phyloP scores from a whole-genome alignment of 176 grass and related monocot genomes.

The Lolium rigidum region DNA sequence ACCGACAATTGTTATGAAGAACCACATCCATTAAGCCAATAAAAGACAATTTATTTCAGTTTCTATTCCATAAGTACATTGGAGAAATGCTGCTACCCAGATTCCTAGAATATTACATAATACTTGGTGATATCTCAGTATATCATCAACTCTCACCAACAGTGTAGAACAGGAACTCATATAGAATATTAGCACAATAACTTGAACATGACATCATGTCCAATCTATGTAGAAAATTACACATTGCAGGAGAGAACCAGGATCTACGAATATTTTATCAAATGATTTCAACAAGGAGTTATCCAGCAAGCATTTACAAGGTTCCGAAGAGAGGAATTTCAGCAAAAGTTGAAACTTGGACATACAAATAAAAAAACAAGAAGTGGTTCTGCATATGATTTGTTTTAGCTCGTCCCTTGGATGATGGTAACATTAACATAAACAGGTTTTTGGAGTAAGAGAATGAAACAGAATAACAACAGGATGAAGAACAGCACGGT shows the following conservation, averaged over 20 bases:
- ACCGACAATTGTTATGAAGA: not conserved
- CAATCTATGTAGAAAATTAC: not conserved
- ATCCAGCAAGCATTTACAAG: not conserved
- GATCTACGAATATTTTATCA: not conserved
- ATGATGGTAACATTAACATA: not conserved
- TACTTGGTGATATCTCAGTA: slow-evolving; percentile 15
- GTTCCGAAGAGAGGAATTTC: not conserved
- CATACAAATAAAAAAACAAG: not conserved
- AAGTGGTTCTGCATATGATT: not conserved
- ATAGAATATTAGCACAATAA: not conserved
- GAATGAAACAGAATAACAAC: not conserved
- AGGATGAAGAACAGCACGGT: not conserved
- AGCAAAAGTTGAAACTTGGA: not conserved
- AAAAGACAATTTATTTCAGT: not conserved
- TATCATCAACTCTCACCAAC: not conserved
- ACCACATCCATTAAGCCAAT: not conserved
- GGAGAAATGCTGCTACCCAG: not conserved
- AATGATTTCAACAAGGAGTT: slow-evolving; percentile 21
- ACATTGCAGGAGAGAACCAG: not conserved
- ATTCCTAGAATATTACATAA: not conserved
- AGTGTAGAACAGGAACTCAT: not conserved
- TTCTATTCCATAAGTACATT: not conserved
- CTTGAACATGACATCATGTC: not conserved
- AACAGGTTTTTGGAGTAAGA: not conserved
- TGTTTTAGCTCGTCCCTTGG: not conserved